These are phyloP conservation scores for Hyaloscypha finlandica DNA, from an alignment of 495 filamentous ascomycete species.

Conservation along the genomic window DNA sequence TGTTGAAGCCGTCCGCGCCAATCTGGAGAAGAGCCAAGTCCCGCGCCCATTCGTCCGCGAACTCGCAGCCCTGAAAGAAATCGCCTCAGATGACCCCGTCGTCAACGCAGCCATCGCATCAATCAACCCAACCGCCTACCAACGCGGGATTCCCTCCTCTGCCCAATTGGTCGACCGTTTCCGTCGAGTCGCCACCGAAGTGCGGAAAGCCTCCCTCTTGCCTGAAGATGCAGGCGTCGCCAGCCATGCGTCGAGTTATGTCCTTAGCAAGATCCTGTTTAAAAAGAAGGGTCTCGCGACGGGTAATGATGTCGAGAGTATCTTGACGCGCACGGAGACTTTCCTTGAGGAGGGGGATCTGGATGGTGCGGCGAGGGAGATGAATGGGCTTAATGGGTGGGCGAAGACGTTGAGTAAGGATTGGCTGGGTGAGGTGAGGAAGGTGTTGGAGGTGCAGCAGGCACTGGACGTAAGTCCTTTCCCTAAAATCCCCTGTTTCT, in stretches of 20 bases:
- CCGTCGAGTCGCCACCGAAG: constrained; percentile 89
- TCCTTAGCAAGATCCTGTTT: constrained; percentile 91
- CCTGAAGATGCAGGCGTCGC: constrained; percentile 93
- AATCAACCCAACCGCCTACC: constrained; percentile 92
- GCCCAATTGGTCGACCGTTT: constrained; percentile 91
- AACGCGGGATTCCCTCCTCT: constrained; percentile 81
- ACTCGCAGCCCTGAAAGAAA: constrained; percentile 90
- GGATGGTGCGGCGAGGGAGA: constrained; percentile 88
- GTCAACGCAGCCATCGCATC: constrained; percentile 89
- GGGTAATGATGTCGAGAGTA: constrained; percentile 92
- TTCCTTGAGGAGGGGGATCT: constrained; percentile 88
- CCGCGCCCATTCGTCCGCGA: constrained; percentile 87
- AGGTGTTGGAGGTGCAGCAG: constrained; percentile 91
- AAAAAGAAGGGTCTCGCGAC: constrained; percentile 84
- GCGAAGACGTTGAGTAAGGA: constrained; percentile 90
- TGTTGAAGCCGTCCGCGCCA: constrained; percentile 85
- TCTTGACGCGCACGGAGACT: constrained; percentile 84
- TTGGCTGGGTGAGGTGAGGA: constrained; percentile 86
- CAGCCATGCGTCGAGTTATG: constrained; percentile 83
- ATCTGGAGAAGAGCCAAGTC: constrained; percentile 69
- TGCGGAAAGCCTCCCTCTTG: constrained; percentile 87
- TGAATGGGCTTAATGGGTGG: constrained; percentile 91
- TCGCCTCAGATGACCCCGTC: constrained; percentile 77
- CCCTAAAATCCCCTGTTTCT: neutral
- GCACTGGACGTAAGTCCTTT: constrained; percentile 78